These are phyloP conservation scores for Thelonectria discophora DNA, from an alignment of 2,329 filamentous ascomycete genomes.

Conservation along the genomic window DNA sequence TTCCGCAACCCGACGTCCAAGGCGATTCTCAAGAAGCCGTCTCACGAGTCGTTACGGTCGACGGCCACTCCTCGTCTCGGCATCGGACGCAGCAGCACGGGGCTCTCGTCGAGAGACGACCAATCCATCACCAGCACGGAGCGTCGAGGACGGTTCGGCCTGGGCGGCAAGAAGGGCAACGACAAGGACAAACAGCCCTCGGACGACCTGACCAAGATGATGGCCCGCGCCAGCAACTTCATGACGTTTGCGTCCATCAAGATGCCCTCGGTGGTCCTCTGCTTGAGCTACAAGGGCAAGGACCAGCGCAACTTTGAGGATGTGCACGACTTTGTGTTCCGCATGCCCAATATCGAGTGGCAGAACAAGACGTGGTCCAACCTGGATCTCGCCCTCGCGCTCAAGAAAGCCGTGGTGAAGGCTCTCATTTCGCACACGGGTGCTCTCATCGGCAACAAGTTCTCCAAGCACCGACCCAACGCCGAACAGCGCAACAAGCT, in stretches of 20 bases:
- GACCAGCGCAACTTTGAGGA: constrained; percentile 96
- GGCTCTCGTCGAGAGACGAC: constrained; percentile 52
- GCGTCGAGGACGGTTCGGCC: constrained; percentile 64
- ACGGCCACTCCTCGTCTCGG: constrained; percentile 52
- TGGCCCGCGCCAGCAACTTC: constrained; percentile 91
- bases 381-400: constrained; percentile 86
- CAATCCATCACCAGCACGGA: constrained; percentile 50
- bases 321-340: constrained; percentile 97
- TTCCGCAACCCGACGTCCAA: constrained; percentile 58
- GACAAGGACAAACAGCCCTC: constrained; percentile 69
- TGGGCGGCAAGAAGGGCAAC: constrained; percentile 58
- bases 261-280: constrained; percentile 93
- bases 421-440: constrained; percentile 95
- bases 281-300: constrained; percentile 95
- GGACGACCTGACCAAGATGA: constrained; percentile 97
- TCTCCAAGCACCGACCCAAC: constrained; percentile 85
- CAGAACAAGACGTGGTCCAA: constrained; percentile 99
- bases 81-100: constrained; percentile 58
- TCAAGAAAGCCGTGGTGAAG: constrained; percentile 94
- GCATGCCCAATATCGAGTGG: constrained; percentile 92
- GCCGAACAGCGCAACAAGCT: constrained; percentile 81
- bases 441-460: constrained; percentile 97
- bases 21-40: constrained; percentile 61
- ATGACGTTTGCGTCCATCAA: constrained; percentile 98
- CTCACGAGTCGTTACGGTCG: constrained; percentile 64